Percentiles rank a stretch among this genome's conserved stretches.
phyloP scores from a whole-genome alignment of 257 asterid genomes.

The Ophiorrhiza pumila region DNA sequence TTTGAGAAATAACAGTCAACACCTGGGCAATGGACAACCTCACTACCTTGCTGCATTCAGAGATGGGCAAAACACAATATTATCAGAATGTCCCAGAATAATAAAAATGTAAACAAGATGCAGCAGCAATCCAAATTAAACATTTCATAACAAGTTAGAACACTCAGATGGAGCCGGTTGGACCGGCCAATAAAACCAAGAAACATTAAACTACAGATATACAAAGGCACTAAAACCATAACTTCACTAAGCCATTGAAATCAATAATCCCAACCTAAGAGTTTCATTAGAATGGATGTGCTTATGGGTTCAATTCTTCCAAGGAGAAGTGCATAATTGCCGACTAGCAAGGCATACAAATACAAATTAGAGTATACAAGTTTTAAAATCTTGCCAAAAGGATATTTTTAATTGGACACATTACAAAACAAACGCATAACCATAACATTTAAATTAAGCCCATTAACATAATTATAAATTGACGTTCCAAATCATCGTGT shows the following conservation, averaged over 20 bases:
- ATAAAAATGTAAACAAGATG: background rate
- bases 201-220: background rate
- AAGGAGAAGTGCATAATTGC: background rate
- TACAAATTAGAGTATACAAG: background rate
- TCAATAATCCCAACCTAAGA: background rate
- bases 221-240: background rate
- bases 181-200: background rate
- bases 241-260: background rate
- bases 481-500: too few relatives aligned
- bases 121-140: background rate
- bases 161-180: background rate
- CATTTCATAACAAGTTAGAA: background rate
- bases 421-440: too few relatives aligned
- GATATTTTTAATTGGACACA: background rate
- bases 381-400: background rate
- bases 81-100: background rate
- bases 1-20: slow-evolving; percentile 37
- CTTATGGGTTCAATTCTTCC: background rate
- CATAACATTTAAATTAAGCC: background rate
- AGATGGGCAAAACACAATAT: background rate
- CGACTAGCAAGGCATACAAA: background rate
- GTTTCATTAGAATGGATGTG: background rate
- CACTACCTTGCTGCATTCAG: slow-evolving; percentile 31
- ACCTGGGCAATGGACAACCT: slow-evolving; percentile 42
- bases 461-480: background rate